Conservation (phyloP, 176 grass and related monocot genomes). For the Avena eriantha region DNA sequence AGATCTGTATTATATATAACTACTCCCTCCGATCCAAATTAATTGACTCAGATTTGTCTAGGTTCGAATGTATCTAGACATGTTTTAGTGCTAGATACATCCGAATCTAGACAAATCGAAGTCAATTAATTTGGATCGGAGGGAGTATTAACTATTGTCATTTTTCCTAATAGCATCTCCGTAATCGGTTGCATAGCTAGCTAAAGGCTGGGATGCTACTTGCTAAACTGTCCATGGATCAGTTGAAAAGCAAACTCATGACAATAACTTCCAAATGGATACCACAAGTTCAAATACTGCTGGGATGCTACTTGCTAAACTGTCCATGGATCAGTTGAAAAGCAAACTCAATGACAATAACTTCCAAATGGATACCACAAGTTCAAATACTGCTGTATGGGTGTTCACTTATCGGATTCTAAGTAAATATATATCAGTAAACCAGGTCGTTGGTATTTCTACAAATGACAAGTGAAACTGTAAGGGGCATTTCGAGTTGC, state of each 20-base stretch:
- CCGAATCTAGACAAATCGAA: too few species aligned
- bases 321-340: not conserved
- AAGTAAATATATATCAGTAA: not conserved
- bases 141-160: not conserved
- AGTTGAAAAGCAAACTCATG: slow-evolving; percentile 3
- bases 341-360: not conserved
- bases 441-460: not conserved
- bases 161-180: not conserved
- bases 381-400: slow-evolving; percentile 11
- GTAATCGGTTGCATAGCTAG: not conserved
- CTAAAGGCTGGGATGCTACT: not conserved
- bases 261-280: slow-evolving; percentile 16
- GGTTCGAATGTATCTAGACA: too few species aligned
- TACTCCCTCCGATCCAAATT: too few species aligned
- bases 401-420: not conserved
- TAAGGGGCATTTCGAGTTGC: slow-evolving; percentile 2
- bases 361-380: not conserved
- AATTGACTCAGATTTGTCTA: too few species aligned
- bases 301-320: not conserved
- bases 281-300: not conserved
- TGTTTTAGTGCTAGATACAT: too few species aligned
- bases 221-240: not conserved
- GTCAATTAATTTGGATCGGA: too few species aligned
- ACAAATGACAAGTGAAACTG: slow-evolving; percentile 12
- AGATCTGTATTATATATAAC: not conserved